phyloP scores from a whole-genome alignment of 2,329 filamentous ascomycete species.

The Cercospora janseana region DNA sequence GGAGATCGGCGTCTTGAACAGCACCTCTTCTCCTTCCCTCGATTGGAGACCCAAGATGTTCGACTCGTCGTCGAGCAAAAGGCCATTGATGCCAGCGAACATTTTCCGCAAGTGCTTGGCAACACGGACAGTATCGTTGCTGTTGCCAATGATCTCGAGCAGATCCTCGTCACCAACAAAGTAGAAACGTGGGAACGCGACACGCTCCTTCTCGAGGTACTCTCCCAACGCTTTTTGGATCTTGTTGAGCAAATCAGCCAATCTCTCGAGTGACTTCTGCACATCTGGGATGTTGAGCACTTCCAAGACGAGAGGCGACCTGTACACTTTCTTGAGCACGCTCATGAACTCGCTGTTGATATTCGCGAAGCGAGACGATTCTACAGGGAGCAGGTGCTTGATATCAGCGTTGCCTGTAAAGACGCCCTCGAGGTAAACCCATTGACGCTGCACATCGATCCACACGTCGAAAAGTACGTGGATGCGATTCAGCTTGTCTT shows the following conservation, averaged over 20 bases:
- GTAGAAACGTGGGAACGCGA: conserved; percentile 98
- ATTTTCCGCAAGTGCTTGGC: conserved; percentile 99
- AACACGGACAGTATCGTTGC: conserved; percentile 92
- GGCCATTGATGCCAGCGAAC: conserved; percentile 92
- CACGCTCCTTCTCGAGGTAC: conserved; percentile 95
- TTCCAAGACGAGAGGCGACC: conserved; percentile 91
- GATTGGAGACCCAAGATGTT: conserved; percentile 91
- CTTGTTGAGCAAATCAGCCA: conserved; percentile 97
- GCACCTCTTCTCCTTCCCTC: conserved; percentile 88
- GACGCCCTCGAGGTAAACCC: conserved; percentile 98
- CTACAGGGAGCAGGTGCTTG: conserved; percentile 93
- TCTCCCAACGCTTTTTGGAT: conserved; percentile 98
- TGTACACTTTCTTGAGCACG: conserved; percentile 99
- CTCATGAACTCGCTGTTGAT: conserved; percentile 98
- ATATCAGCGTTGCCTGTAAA: conserved; percentile 99
- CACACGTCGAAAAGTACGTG: conserved; percentile 98
- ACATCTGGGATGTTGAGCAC: conserved; percentile 94
- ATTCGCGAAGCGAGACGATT: conserved; percentile 95
- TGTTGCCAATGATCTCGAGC: conserved; percentile 98
- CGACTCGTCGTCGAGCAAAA: conserved; percentile 86
- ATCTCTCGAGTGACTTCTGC: conserved; percentile 89
- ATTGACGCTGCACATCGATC: conserved; percentile 99
- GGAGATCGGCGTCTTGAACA: conserved; percentile 85
- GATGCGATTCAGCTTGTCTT: conserved; percentile 95
- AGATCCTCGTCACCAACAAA: conserved; percentile 99